Evolutionary conservation across 2,329 filamentous ascomycete species (phyloP).

Genomic region (Tolypocladium sp.): DNA sequence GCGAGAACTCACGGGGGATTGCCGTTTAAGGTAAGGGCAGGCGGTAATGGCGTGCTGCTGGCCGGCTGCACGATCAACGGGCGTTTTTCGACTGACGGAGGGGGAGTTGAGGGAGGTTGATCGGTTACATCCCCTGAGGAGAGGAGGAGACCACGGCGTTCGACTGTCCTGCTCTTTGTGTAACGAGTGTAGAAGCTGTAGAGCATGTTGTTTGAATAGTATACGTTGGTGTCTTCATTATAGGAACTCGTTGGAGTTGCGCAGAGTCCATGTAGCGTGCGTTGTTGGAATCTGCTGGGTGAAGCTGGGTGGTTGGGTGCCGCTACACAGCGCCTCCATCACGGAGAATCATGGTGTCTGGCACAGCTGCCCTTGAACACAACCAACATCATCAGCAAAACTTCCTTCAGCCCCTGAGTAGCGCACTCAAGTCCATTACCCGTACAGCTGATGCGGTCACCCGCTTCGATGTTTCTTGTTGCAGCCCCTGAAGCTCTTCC

Average conservation of each 20-base stretch:
- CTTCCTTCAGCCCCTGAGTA: too few relatives aligned
- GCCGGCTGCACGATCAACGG: not conserved
- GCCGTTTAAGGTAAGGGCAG: not conserved
- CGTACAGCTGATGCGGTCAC: too few relatives aligned
- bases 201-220: not conserved
- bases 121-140: not conserved
- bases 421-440: too few relatives aligned
- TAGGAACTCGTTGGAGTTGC: not conserved
- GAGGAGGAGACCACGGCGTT: not conserved
- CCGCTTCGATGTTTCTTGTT: too few relatives aligned
- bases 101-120: not conserved
- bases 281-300: not conserved
- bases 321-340: not conserved
- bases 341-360: not conserved
- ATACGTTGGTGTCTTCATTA: not conserved
- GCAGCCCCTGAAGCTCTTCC: too few relatives aligned
- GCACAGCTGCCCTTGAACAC: not conserved
- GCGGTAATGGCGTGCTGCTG: not conserved
- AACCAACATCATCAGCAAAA: not conserved
- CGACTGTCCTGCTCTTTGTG: not conserved
- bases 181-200: not conserved
- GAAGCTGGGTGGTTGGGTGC: not conserved
- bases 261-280: not conserved
- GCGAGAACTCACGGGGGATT: not conserved
- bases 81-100: not conserved